Conservation (phyloP, 164 flowering plant genomes). For the Paratinospora sagittata region DNA sequence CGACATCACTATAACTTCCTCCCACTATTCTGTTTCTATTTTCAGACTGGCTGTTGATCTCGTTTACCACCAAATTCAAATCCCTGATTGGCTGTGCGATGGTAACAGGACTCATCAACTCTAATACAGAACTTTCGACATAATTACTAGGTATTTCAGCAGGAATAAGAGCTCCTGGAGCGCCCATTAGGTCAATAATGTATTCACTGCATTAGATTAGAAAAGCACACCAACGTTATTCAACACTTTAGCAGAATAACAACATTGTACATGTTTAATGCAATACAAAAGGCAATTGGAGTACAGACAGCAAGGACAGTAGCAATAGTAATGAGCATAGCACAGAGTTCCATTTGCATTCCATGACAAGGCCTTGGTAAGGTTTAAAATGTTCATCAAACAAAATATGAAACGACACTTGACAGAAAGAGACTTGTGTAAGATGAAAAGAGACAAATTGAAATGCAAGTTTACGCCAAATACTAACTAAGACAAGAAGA, state of each 20-base stretch:
- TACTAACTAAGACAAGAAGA: neutral
- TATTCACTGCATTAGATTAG: slow-evolving; percentile 70
- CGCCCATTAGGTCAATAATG: slow-evolving; percentile 95
- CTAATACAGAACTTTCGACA: slow-evolving; percentile 40
- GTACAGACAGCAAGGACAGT: neutral
- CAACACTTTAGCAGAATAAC: neutral
- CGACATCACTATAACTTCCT: slow-evolving; percentile 18
- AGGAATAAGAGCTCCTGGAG: slow-evolving; percentile 94
- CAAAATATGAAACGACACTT: neutral
- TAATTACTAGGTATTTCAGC: slow-evolving; percentile 68
- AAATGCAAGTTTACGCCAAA: neutral
- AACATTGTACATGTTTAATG: neutral
- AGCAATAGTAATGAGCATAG: neutral
- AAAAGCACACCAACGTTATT: slow-evolving; percentile 6
- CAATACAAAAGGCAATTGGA: neutral
- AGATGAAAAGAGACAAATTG: neutral
- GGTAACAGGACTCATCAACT: slow-evolving; percentile 29
- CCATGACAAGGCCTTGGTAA: neutral
- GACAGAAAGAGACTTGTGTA: neutral
- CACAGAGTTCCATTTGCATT: neutral
- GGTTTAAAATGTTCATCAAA: neutral
- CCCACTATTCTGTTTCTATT: slow-evolving; percentile 12
- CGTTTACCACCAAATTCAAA: slow-evolving; percentile 27
- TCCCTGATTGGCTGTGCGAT: slow-evolving; percentile 22
- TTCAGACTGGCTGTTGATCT: slow-evolving; percentile 12